These are phyloP conservation scores for Mitragyna speciosa DNA, from an alignment of 257 asterid genomes.

Conservation along the genomic window DNA sequence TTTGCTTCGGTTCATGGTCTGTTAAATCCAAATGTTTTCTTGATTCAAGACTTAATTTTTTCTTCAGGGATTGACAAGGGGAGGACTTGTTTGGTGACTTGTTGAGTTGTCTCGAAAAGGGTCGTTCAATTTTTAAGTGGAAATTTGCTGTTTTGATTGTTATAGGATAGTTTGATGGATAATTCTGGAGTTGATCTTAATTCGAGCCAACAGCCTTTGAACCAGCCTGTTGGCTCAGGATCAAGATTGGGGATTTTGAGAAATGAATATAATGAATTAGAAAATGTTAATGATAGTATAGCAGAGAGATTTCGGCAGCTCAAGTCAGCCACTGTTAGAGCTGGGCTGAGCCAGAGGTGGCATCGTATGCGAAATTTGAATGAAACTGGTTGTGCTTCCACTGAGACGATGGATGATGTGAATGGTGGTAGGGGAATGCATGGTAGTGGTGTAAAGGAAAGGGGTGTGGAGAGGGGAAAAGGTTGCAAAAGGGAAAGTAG, in stretches of 20 bases:
- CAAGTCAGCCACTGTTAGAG: constrained; percentile 71
- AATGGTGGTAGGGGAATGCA: constrained; percentile 30
- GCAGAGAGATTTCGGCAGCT: constrained; percentile 80
- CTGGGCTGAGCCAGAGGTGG: constrained; percentile 72
- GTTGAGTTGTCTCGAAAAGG: constrained; percentile 16
- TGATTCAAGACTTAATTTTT: constrained; percentile 5
- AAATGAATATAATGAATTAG: constrained; percentile 41
- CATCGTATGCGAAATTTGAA: constrained; percentile 40
- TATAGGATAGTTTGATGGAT: constrained; percentile 57
- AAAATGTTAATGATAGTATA: constrained; percentile 58
- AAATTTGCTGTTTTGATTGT: constrained; percentile 12
- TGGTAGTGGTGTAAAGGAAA: constrained; percentile 34
- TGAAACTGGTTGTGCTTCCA: constrained; percentile 29
- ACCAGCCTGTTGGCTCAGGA: constrained; percentile 42
- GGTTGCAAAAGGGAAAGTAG: constrained; percentile 74
- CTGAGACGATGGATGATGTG: constrained; percentile 28
- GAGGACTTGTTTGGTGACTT: constrained; percentile 6
- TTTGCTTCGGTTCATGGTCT: background rate
- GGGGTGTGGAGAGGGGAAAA: constrained; percentile 40
- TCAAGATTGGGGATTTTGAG: constrained; percentile 47
- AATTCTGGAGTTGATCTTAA: constrained; percentile 63
- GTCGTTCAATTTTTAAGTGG: constrained; percentile 23
- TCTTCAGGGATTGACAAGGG: background rate
- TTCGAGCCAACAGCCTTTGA: constrained; percentile 71
- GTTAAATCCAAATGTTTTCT: background rate